These are phyloP conservation scores for Pseudozyma sp. DNA, from an alignment of 1,284 basidiomycete species.

Conservation along the genomic window DNA sequence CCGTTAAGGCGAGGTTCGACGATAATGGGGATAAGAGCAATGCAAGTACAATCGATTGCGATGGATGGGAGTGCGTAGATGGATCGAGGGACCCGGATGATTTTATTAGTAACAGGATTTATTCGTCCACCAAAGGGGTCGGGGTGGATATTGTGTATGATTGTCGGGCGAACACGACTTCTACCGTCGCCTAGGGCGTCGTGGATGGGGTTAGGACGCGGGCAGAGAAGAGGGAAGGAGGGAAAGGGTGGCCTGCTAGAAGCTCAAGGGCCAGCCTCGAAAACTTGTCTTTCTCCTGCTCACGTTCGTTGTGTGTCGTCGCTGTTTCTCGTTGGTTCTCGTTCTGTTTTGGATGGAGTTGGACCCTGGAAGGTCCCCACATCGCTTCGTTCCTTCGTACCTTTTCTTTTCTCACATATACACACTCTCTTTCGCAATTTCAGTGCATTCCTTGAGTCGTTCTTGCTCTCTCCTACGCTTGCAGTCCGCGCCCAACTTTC, in stretches of 20 bases:
- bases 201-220: too few species aligned
- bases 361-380: constrained; percentile 18
- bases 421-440: not conserved
- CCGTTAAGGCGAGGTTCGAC: constrained; percentile 38
- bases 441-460: not conserved
- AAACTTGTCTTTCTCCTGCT: too few species aligned
- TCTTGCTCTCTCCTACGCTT: too few species aligned
- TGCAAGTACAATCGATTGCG: constrained; percentile 21
- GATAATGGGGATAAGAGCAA: constrained; percentile 21
- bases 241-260: too few species aligned
- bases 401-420: not conserved
- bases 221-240: too few species aligned
- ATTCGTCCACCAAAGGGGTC: constrained; percentile 29
- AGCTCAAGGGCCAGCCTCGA: too few species aligned
- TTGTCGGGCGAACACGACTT: constrained; percentile 31
- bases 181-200: constrained; percentile 7
- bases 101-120: constrained; percentile 29
- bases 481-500: not conserved
- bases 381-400: not conserved
- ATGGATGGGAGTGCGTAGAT: constrained; percentile 19
- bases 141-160: constrained; percentile 39
- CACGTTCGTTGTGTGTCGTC: not conserved
- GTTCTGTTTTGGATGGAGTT: too few species aligned
- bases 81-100: constrained; percentile 39
- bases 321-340: not conserved